These are phyloP conservation scores for Arctium minus DNA, from an alignment of 129 eudicot genomes.

Conservation along the genomic window DNA sequence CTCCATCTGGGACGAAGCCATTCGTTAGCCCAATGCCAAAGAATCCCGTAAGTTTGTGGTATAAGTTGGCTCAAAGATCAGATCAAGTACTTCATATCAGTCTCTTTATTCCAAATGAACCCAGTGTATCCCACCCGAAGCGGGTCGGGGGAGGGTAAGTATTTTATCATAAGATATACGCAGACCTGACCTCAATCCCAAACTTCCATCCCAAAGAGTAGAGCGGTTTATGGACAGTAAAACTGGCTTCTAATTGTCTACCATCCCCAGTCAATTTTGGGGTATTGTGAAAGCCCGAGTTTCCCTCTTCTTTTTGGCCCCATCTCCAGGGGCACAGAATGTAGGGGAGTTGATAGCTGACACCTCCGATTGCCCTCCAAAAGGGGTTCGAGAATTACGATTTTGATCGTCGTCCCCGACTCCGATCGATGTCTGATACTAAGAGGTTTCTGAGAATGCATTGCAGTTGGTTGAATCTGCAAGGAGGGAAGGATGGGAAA, in stretches of 20 bases:
- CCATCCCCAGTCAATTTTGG: neutral
- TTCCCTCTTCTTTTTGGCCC: neutral
- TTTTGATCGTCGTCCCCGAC: neutral
- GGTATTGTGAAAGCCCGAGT: neutral
- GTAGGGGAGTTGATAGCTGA: neutral
- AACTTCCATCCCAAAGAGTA: neutral
- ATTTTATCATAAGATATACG: neutral
- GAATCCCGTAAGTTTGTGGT: neutral
- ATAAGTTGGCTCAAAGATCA: neutral
- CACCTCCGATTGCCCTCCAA: neutral
- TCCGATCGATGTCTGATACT: neutral
- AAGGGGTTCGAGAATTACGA: neutral
- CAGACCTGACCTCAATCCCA: neutral
- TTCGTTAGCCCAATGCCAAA: neutral
- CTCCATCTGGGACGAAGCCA: neutral
- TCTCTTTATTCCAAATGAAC: neutral
- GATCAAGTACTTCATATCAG: neutral
- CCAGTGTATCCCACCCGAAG: neutral
- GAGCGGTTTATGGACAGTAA: neutral
- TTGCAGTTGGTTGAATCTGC: neutral
- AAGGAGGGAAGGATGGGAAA: neutral
- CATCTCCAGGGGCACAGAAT: neutral
- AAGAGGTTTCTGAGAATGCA: neutral
- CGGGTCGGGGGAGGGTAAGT: neutral
- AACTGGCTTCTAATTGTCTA: neutral